Base-by-base conservation (phyloP, 2,329 filamentous ascomycete species). In the Calonectria hongkongensis region DNA sequence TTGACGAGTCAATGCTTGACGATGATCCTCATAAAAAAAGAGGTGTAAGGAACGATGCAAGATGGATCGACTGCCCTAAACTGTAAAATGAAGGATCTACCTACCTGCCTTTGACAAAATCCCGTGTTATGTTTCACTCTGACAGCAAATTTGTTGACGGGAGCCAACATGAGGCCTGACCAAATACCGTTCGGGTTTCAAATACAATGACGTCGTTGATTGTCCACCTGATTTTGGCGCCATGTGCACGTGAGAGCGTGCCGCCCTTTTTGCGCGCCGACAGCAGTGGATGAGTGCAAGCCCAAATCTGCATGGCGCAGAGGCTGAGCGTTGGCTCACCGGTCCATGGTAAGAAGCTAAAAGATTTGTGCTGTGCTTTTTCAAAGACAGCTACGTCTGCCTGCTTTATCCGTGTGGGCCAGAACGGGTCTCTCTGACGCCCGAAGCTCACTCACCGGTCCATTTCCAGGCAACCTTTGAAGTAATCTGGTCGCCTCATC, bases 161-260 rank as follows among this genome's bases (percentile, higher is more conserved):
- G n/a, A 10, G 54, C 21, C 12, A 27, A 25, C 2, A 33, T 7
- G 21, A 60, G 21, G 39, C 36, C 33, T 41, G 33, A 60, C 21
- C 54, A 60, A 41, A 60, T 60, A 41, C 33, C n/a, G 28, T 1
- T 6, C 33, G 27, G 54, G 54, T 60, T 60, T 60, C 54, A 60
- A n/a, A 25, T 27, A 41, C 33, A 27, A 60, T 60, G 54, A 60
- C 54, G 54, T 60, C 54, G 54, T 60, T 60, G 54, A 60, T 36
- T 9, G 25, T 16, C 54, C 21, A 27, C 45, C 45, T 48, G 45
- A 48, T 48, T 48, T 47, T 12, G n/a, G n/a, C n/a, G 33, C 54
- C 12, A 39, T 36, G 12, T 15, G 13, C 54, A 43, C 36, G 33
- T 60, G 54, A 25, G 30, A n/a, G n/a, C 39, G 27, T 7, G 21